A percentile compares a stretch with the other conserved stretches of the same genome.
These are phyloP conservation scores for Powellomyces hirtus DNA, from an alignment of 192 early-diverging fungal species.

Conservation along the genomic window DNA sequence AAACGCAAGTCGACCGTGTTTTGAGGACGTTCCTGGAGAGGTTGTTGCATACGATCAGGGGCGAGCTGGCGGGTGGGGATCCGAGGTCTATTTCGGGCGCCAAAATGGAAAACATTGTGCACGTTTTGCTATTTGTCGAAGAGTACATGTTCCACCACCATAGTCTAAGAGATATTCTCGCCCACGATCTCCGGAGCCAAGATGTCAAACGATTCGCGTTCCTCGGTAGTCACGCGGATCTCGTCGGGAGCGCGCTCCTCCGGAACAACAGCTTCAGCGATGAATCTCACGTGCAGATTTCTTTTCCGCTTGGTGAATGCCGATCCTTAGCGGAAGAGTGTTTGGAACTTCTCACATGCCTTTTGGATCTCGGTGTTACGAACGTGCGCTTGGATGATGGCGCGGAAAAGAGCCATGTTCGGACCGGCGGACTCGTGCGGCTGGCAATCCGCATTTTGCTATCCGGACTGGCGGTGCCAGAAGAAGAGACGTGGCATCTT, in stretches of 20 bases:
- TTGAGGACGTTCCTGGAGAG: conserved; percentile 20
- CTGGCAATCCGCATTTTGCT: conserved; percentile 40
- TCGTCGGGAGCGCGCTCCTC: background rate
- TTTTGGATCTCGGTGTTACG: conserved; percentile 38
- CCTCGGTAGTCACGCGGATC: background rate
- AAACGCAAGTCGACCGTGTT: conserved; percentile 9
- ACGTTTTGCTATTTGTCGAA: conserved; percentile 34
- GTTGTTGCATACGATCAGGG: conserved; percentile 21
- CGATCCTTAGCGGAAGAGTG: conserved; percentile 36
- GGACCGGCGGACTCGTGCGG: conserved; percentile 32
- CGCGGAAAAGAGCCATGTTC: conserved; percentile 36
- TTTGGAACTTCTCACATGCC: conserved; percentile 25
- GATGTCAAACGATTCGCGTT: conserved; percentile 7
- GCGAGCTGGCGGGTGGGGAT: conserved; percentile 25
- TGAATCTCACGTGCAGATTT: conserved; percentile 30
- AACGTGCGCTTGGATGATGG: conserved; percentile 25
- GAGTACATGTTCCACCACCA: conserved; percentile 47
- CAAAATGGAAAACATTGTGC: conserved; percentile 38
- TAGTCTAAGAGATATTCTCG: conserved; percentile 34
- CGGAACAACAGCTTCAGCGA: background rate
- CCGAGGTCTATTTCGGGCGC: conserved; percentile 23
- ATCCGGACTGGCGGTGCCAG: conserved; percentile 33
- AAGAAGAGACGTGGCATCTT: conserved; percentile 33
- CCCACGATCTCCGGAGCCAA: conserved; percentile 12
- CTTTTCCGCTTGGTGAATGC: conserved; percentile 44